Evolutionary conservation across 2,329 filamentous ascomycete genomes (phyloP), one percentile per base, ranked within the genome.

Genomic region (Acrocalymma vagum): DNA sequence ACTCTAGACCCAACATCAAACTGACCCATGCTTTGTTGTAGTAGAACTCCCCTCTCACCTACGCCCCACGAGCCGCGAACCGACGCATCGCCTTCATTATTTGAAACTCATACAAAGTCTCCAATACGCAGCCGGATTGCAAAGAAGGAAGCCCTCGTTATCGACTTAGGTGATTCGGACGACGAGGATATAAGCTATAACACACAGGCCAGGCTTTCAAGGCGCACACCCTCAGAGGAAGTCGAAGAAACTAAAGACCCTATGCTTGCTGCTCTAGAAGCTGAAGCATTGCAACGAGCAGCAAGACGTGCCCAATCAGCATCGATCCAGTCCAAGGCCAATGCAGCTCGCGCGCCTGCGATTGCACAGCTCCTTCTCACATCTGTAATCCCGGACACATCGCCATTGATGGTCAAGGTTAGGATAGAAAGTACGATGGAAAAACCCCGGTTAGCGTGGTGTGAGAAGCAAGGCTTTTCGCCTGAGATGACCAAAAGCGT

Each of bases 371-470:
- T 93, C 16, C 73, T 91, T 21, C 82, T 96, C 48, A 80, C 78
- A 0, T 89, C 91, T 0, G 70, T 75, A 3, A 78, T 96, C 5
- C 75, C 80, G 1, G 75, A 77, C 29, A 81, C 87, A 0, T 79
- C 72, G 16, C 71, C 81, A 7, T 63, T 90, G 20, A 73, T 89
- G 24, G 78, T 88, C 35, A 84, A 79, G 33, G 82, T 88, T 25
- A 83, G 82, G 54, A 77, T 89, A 45, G 82, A 81, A 22, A 87
- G 89, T 59, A 76, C 80, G 3, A 73, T 96, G 5, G 79, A 81
- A 45, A 74, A 87, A 40, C 82, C 92, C 5, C 81, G 85, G 27
- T 65, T 82, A 24, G 82, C 81, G 9, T 96, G 90, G 88, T 82
- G 87, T 55, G 71, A 75, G 9, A 77, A 78, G 38, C 86, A 92